Evolutionary conservation across 352 stramenopile species (phyloP), one percentile per base, ranked within the genome.

Genomic region (Phytopythium chamaehyphon): DNA sequence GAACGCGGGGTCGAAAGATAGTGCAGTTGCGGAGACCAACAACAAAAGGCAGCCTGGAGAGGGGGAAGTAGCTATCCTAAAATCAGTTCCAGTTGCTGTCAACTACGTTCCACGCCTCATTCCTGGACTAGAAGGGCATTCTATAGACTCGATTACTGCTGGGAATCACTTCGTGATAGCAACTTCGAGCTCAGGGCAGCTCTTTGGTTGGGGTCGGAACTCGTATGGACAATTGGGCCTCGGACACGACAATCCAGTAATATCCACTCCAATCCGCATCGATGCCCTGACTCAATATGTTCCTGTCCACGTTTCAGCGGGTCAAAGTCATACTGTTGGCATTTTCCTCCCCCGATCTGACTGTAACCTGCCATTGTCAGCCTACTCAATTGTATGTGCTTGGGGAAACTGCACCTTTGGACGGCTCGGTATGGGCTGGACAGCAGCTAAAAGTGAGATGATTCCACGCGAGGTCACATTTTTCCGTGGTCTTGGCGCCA

Each of bases 101-200:
- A 51, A 68, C 42, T 67, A 33, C 35, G 24, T 18, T 0, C 67
- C 64, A 12, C 64, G 42, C 23, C 43, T 54, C 1, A 48, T 82
- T 2, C n/a, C 51, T n/a, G 31, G n/a, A 1, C 55, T 82, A 11
- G 11, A 16, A 26, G 42, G 40, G 10, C 40, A 68, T 16, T 18
- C 16, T 1, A 47, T 90, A 14, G 47, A 65, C 1, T 80, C 80
- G 23, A 26, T 93, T 8, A 69, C 71, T 9, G 61, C 69, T 21
- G 83, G 83, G 6, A 86, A 84, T 47, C 79, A 90, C 54, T 93
- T 89, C 49, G 70, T 59, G 0, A 42, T 88, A 18, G 77, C 73
- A 14, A 54, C 79, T 7, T 75, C 74, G 8, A 50, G 38, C 6
- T 48, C 21, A 14, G 80, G 77, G 0, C 38, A 51, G 16, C 59